Evolutionary conservation across 306 rosid genomes (phyloP).

Genomic region (Mucuna pruriens): DNA sequence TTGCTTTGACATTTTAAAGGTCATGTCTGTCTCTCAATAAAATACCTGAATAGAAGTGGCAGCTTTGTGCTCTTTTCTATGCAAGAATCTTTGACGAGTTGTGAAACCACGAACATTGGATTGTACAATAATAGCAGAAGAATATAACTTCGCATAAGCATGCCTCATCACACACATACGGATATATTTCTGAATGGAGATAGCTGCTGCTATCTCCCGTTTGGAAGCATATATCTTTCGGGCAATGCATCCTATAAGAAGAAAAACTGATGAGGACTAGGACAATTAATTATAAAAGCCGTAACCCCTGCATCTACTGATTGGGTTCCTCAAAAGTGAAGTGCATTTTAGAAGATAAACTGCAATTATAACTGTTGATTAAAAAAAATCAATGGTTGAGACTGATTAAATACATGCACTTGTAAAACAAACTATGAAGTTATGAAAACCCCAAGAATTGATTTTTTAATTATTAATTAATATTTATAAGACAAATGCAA

Average conservation of each 20-base stretch:
- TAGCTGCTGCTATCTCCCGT: constrained; percentile 66
- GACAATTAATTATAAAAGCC: not conserved
- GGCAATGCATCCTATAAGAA: constrained; percentile 62
- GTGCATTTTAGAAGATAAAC: not conserved
- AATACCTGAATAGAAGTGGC: constrained; percentile 77
- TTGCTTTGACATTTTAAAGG: constrained; percentile 21
- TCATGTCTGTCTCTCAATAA: not conserved
- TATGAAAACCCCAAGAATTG: not conserved
- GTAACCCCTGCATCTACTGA: not conserved
- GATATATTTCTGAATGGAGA: constrained; percentile 58
- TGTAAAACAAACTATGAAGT: not conserved
- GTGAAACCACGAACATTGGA: constrained; percentile 69
- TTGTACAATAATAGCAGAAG: constrained; percentile 61
- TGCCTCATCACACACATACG: constrained; percentile 59
- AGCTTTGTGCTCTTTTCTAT: constrained; percentile 69
- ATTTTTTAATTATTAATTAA: not conserved
- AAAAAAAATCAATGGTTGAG: not conserved
- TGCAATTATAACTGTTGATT: not conserved
- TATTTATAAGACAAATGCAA: not conserved
- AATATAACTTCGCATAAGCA: constrained; percentile 53
- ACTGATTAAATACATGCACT: not conserved
- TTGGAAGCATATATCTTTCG: constrained; percentile 58
- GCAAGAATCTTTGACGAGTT: constrained; percentile 62
- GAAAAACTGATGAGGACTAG: constrained; percentile 14
- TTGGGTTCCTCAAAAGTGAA: not conserved